Evolutionary conservation across 1,284 basidiomycete genomes (phyloP), one percentile per base, ranked within the genome.

Genomic region (Moesziomyces sp.): DNA sequence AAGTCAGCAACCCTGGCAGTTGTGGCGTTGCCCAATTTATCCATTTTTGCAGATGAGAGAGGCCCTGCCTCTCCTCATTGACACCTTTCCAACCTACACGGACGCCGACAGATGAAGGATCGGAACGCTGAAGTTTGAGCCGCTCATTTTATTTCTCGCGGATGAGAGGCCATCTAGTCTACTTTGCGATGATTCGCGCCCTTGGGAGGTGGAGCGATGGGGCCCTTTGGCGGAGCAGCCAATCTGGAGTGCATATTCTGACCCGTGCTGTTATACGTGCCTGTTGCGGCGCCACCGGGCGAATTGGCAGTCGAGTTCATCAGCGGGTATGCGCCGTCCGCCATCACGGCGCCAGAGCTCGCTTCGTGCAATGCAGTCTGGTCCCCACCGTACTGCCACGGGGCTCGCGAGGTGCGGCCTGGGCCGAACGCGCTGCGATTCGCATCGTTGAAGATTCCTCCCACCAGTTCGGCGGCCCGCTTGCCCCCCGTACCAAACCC

Each of bases 391-490:
- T 64, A 58, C 28, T 42, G 26, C 59, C 59, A 69, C 0, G 66
- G 52, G 16, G 66, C 58, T 19, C 59, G 66, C 19, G 66, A 69
- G 26, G 62, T 62, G 21, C 66, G 59, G 5, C 59, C 66, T 13
- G 66, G 62, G 28, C 53, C 55, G 38, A 63, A 35, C 28, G 53
- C 38, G 46, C 47, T 52, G 38, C 71, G 60, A 46, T 49, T 60
- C 23, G 40, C 49, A 28, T 62, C 62, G 48, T 69, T 69, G 52
- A 71, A 76, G 38, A 73, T 70, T 10, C 70, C 74, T 43, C 66
- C 74, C 42, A 76, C 74, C 66, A 76, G 60, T 24, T 74, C 66
- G 23, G 74, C 74, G 5, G 74, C 74, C 16, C 66, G 59, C 23
- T 73, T 66, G 10, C 74, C 62, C 2, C 64, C 61, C 9, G 65